These are phyloP conservation scores for Lentinula detonsa DNA, from an alignment of 768 basidiomycete genomes.

Conservation along the genomic window DNA sequence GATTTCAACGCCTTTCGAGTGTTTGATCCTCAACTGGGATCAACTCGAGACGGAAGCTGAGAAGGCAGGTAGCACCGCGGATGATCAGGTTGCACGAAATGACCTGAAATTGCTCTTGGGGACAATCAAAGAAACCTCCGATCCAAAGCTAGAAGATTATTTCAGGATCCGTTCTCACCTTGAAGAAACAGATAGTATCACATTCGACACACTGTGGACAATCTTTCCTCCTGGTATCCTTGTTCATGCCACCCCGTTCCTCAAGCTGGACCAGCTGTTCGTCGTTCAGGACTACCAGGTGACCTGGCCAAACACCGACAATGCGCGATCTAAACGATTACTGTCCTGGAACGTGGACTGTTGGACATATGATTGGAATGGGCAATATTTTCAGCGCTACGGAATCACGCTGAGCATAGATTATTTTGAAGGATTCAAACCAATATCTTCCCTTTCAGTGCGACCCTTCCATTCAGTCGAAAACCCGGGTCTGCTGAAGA, in stretches of 20 bases:
- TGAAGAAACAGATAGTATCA: not conserved
- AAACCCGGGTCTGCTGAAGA: not conserved
- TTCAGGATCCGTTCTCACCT: not conserved
- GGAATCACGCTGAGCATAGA: not conserved
- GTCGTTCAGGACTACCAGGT: not conserved
- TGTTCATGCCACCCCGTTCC: not conserved
- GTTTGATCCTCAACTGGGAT: not conserved
- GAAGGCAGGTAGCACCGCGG: not conserved
- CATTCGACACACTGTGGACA: not conserved
- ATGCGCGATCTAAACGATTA: not conserved
- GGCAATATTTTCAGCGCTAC: not conserved
- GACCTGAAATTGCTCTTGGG: not conserved
- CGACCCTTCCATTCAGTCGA: not conserved
- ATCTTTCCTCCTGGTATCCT: not conserved
- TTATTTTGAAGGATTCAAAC: not conserved
- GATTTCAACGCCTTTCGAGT: not conserved
- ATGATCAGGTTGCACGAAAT: not conserved
- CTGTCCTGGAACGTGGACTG: not conserved
- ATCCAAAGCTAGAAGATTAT: not conserved
- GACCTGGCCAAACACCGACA: not conserved
- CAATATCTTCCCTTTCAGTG: not conserved
- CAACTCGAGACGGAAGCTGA: not conserved
- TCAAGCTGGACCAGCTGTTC: not conserved
- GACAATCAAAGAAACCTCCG: not conserved
- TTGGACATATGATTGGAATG: not conserved